Conservation (phyloP, 164 flowering plant genomes). For the Aristolochia contorta region DNA sequence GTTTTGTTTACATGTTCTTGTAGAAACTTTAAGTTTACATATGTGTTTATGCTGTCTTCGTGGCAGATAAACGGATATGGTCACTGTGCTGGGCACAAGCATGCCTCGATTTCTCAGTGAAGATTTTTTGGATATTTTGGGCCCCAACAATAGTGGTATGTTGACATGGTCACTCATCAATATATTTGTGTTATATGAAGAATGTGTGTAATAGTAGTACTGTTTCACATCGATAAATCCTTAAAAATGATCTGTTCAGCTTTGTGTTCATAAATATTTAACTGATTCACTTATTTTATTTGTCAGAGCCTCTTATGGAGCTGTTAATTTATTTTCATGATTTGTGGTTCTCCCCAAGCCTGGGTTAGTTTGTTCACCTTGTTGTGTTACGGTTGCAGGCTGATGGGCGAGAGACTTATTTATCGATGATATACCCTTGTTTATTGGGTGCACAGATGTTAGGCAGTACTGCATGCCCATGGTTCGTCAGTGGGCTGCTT, state of each 20-base stretch:
- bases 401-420: constrained; percentile 81
- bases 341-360: not conserved
- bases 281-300: not conserved
- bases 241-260: not conserved
- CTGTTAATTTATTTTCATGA: not conserved
- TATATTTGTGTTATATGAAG: not conserved
- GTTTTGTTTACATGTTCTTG: not conserved
- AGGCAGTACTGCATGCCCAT: constrained; percentile 79
- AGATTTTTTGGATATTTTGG: constrained; percentile 87
- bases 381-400: constrained; percentile 38
- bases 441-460: constrained; percentile 85
- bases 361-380: not conserved
- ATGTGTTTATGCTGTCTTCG: not conserved
- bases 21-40: not conserved
- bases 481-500: constrained; percentile 52
- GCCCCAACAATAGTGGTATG: constrained; percentile 86
- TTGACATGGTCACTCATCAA: constrained; percentile 1
- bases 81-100: constrained; percentile 61
- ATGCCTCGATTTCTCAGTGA: constrained; percentile 56
- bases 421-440: constrained; percentile 83
- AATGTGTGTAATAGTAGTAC: not conserved
- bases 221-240: not conserved
- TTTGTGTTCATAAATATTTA: not conserved
- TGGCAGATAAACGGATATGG: constrained; percentile 78
- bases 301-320: too few relatives aligned